Evolutionary conservation across 2,329 filamentous ascomycete species (phyloP).

Genomic region (Davidsoniella eucalypti): DNA sequence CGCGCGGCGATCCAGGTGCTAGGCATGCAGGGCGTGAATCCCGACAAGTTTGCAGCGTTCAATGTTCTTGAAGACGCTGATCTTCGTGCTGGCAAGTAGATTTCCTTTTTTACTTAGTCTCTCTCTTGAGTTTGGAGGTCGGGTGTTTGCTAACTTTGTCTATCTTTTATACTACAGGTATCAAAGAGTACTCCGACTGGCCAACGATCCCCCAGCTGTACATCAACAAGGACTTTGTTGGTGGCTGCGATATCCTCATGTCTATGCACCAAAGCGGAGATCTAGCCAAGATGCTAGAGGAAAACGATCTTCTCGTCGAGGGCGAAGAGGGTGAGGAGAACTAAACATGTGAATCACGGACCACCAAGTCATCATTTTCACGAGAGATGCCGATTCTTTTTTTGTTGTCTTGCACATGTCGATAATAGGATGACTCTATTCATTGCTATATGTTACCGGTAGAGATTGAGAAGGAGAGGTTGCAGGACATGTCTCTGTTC

Average conservation of each 20-base stretch:
- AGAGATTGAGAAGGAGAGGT: slow-evolving; percentile 16
- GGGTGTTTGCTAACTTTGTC: background rate
- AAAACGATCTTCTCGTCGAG: slow-evolving; percentile 67
- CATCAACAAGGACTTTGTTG: slow-evolving; percentile 86
- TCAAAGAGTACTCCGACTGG: slow-evolving; percentile 99
- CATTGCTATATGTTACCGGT: too few species aligned
- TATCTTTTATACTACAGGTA: slow-evolving; percentile 37
- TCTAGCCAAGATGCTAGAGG: slow-evolving; percentile 76
- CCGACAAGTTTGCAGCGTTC: slow-evolving; percentile 91
- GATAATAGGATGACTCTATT: too few species aligned
- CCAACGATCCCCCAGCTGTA: slow-evolving; percentile 97
- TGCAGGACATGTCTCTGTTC: too few species aligned
- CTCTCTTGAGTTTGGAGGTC: too few species aligned
- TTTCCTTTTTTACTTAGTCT: background rate
- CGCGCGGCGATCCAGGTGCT: slow-evolving; percentile 89
- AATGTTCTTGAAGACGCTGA: slow-evolving; percentile 90
- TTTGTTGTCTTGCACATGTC: too few species aligned
- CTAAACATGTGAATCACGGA: slow-evolving; percentile 6
- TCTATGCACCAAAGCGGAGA: slow-evolving; percentile 96
- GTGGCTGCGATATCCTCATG: slow-evolving; percentile 93
- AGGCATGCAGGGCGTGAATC: slow-evolving; percentile 86
- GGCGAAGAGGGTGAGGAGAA: slow-evolving; percentile 26
- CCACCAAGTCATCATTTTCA: too few species aligned
- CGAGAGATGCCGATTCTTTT: too few species aligned
- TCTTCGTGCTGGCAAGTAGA: slow-evolving; percentile 53